Base-by-base conservation (phyloP, 2,329 filamentous ascomycete species). In the Stachybotrys chartarum region DNA sequence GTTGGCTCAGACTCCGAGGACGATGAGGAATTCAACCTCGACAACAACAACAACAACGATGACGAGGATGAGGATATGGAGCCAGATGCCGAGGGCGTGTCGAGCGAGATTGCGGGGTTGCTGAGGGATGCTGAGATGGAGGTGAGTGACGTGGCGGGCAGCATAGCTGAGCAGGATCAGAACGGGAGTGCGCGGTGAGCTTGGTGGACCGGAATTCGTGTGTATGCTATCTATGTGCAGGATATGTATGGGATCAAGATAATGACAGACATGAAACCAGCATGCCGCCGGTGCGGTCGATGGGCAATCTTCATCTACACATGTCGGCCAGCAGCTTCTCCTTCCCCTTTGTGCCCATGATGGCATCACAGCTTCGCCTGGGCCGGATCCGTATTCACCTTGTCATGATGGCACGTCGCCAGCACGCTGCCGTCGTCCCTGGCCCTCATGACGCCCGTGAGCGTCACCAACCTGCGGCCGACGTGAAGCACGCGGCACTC, bases 331-430 rank as follows among this genome's bases (percentile, higher is more conserved):
- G 24, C 24, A 24, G 24, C 50, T 47, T 39, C 16, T 7, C 8
- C 3, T n/a, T 7, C 14, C 32, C 39, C 30, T 17, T 24, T 24
- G 24, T 24, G 52, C 53, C 16, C 57, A n/a, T n/a, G n/a, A n/a
- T n/a, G n/a, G n/a, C n/a, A 53, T 56, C 60, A 69, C 14, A 69
- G 30, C 54, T 69, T 71, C n/a, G 64, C 56, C 16, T n/a, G 16
- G 12, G 62, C 64, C 0, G 77, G 72, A 60, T 87, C 83, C 47
- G 78, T 79, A 62, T 83, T 85, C 3, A 80, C 80, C 69, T 88
- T 88, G 47, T 81, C 79, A 70, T 88, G 85, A 63, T 87, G 83
- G 52, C 81, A 85, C 7, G 79, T 74, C 3, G 80, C 76, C 63
- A 85, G 67, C 10, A 87, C 57, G 48, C 72, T 70, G 0, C 81